A percentile compares a stretch with the other conserved stretches of the same genome.
Evolutionary conservation across 2,329 filamentous ascomycete species (phyloP).

Genomic region (Decorospora gaudefroyi): DNA sequence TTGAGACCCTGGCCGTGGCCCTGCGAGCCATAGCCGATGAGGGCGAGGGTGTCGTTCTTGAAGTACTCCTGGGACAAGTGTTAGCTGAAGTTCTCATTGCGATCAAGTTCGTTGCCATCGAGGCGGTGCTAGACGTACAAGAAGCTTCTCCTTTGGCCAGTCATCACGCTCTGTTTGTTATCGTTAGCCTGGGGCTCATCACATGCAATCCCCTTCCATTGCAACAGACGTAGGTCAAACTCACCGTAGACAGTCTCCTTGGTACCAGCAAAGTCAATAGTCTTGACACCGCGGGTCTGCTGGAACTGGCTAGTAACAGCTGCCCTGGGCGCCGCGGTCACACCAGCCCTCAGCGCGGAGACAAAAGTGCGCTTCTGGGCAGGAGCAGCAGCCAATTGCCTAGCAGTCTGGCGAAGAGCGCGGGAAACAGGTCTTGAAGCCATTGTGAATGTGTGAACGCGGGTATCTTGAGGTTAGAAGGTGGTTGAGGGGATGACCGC

Average conservation of each 20-base stretch:
- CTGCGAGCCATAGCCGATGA: conserved; percentile 98
- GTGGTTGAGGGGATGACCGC: conserved; percentile 25
- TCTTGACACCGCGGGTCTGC: conserved; percentile 88
- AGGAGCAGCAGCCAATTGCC: conserved; percentile 58
- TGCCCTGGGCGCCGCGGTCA: conserved; percentile 52
- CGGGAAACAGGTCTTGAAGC: conserved; percentile 73
- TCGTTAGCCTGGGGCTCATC: too few relatives aligned
- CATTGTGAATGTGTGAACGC: conserved; percentile 62
- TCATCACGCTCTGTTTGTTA: conserved; percentile 79
- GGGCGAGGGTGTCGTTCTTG: conserved; percentile 98
- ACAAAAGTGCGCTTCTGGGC: conserved; percentile 63
- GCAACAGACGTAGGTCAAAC: conserved; percentile 34
- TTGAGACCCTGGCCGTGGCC: conserved; percentile 99
- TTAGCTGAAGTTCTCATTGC: conserved; percentile 33
- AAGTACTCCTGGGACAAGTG: conserved; percentile 78
- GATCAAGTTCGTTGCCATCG: conserved; percentile 20
- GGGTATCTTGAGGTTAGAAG: conserved; percentile 38
- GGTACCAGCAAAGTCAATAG: conserved; percentile 94
- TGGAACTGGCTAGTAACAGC: conserved; percentile 59
- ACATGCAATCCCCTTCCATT: conserved; percentile 30
- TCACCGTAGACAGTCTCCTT: conserved; percentile 94
- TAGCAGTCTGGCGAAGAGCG: conserved; percentile 62
- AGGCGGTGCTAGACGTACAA: conserved; percentile 64
- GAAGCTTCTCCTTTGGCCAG: conserved; percentile 98
- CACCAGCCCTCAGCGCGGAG: conserved; percentile 57